A percentile compares a stretch with the other conserved stretches of the same genome.
phyloP scores from a whole-genome alignment of 306 rosid genomes.

The Vachellia pachyceras region DNA sequence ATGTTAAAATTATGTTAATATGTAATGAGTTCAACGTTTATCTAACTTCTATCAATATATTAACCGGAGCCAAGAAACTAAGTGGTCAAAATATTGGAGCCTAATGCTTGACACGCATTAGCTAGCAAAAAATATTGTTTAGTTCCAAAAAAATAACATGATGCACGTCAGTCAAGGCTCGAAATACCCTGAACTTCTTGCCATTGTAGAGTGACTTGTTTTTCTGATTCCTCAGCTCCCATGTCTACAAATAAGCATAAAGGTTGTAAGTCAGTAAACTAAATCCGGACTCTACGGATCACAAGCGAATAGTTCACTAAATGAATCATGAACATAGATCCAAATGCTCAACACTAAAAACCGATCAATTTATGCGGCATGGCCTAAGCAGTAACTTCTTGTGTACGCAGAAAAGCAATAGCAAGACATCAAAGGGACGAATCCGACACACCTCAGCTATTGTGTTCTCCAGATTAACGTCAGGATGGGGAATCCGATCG shows the following conservation, averaged over 20 bases:
- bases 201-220: slow-evolving; percentile 82
- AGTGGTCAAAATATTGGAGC: slow-evolving; percentile 6
- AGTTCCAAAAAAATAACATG: not conserved
- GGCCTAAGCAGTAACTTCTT: not conserved
- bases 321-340: not conserved
- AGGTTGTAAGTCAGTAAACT: not conserved
- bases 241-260: slow-evolving; percentile 55
- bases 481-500: slow-evolving; percentile 75
- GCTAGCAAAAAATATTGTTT: slow-evolving; percentile 7
- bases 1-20: not conserved
- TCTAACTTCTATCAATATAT: not conserved
- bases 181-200: slow-evolving; percentile 76
- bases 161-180: slow-evolving; percentile 5
- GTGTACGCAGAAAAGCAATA: no score
- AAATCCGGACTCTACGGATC: not conserved
- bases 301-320: not conserved
- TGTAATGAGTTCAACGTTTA: not conserved
- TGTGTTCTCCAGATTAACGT: slow-evolving; percentile 61
- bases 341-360: not conserved
- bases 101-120: not conserved
- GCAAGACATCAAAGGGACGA: not conserved
- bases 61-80: slow-evolving; percentile 12
- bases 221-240: slow-evolving; percentile 70
- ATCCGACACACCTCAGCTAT: slow-evolving; percentile 59
- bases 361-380: not conserved